phyloP scores from a whole-genome alignment of 2,329 filamentous ascomycete species.

The Cladorrhinum sp. region DNA sequence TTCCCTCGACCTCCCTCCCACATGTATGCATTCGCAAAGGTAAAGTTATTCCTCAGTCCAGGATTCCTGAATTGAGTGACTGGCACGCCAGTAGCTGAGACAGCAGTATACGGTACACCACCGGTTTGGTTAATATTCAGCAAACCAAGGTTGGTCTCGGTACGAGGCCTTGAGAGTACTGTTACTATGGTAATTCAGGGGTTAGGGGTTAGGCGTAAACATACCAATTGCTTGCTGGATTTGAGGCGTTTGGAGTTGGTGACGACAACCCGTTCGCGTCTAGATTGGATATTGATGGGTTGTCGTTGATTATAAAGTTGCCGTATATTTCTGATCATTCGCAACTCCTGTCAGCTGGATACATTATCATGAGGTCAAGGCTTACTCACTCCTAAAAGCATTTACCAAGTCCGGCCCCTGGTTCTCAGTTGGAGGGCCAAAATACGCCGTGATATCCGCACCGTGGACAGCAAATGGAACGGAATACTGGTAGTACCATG shows the following conservation, averaged over 20 bases:
- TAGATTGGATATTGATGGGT: constrained; percentile 10
- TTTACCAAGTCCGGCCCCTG: constrained; percentile 21
- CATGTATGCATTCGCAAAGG: constrained; percentile 15
- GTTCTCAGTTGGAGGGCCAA: constrained; percentile 28
- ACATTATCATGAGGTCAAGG: neutral
- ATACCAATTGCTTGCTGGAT: constrained; percentile 16
- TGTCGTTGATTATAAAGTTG: constrained; percentile 15
- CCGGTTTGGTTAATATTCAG: constrained; percentile 25
- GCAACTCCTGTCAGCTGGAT: too few species aligned
- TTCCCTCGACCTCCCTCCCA: constrained; percentile 25
- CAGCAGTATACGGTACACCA: constrained; percentile 15
- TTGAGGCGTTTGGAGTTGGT: neutral
- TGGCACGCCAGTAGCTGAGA: constrained; percentile 1
- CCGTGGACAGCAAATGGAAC: constrained; percentile 40
- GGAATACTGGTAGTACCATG: constrained; percentile 49
- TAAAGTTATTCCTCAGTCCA: constrained; percentile 16
- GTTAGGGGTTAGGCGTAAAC: neutral
- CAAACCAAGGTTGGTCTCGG: constrained; percentile 1
- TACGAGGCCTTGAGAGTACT: constrained; percentile 13
- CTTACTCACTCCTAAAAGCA: constrained; percentile 16
- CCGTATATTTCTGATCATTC: constrained; percentile 13
- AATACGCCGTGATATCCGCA: constrained; percentile 36
- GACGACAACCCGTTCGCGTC: constrained; percentile 17
- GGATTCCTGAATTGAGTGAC: constrained; percentile 21
- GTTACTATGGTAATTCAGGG: neutral